phyloP scores from a whole-genome alignment of 1,284 basidiomycete species.

The Xerocomus tenax region DNA sequence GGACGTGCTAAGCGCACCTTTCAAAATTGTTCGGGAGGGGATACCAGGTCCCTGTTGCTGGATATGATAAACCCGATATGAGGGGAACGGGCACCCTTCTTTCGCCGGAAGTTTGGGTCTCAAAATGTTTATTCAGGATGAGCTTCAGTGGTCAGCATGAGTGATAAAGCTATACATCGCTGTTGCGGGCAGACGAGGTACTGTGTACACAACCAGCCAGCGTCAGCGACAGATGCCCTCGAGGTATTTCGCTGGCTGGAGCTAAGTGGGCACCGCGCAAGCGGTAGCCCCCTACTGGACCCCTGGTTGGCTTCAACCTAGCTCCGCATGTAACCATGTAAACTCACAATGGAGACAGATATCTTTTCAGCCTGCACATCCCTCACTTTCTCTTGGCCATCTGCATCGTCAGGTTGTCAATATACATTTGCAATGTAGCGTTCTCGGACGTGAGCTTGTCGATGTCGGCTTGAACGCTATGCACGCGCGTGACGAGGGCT shows the following conservation, averaged over 20 bases:
- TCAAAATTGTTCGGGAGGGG: conserved; percentile 20
- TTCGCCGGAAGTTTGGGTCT: conserved; percentile 13
- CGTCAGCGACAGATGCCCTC: neutral
- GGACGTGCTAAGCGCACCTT: conserved; percentile 16
- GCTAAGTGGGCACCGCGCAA: neutral
- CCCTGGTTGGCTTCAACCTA: neutral
- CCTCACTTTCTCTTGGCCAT: conserved; percentile 64
- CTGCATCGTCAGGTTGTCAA: conserved; percentile 77
- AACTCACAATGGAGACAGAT: conserved; percentile 5
- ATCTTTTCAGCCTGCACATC: neutral
- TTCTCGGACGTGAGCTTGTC: conserved; percentile 72
- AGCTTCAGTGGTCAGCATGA: no score
- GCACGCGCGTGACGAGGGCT: conserved; percentile 64
- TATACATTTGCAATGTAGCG: conserved; percentile 77
- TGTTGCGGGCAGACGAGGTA: neutral
- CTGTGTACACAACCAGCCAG: conserved; percentile 12
- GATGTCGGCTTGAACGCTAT: conserved; percentile 62
- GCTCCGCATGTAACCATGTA: neutral
- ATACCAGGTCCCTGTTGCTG: conserved; percentile 18
- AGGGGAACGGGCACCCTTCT: conserved; percentile 2
- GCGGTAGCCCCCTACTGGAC: neutral
- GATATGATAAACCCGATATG: conserved; percentile 19
- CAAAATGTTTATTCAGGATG: neutral
- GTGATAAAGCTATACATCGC: neutral
- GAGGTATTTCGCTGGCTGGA: neutral